phyloP scores from a whole-genome alignment of 768 basidiomycete genomes.

The Asterophora lycoperdoides region DNA sequence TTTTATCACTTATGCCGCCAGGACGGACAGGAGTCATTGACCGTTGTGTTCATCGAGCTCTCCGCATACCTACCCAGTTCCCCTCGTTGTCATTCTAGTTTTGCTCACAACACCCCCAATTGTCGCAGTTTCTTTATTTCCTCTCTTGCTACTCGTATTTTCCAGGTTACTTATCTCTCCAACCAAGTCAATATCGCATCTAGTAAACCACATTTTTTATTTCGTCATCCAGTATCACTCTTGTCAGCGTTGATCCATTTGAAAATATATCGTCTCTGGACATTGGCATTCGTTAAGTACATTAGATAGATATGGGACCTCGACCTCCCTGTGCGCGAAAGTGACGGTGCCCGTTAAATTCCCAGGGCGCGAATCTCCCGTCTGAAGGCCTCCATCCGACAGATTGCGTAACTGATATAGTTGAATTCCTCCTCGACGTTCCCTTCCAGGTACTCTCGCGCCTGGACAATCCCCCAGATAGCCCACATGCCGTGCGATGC shows the following conservation, averaged over 20 bases:
- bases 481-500: constrained; percentile 92
- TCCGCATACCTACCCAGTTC: constrained; percentile 16
- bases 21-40: constrained; percentile 36
- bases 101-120: constrained; percentile 15
- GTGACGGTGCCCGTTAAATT: constrained; percentile 18
- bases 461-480: constrained; percentile 92
- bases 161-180: constrained; percentile 39
- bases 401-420: constrained; percentile 77
- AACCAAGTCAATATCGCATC: constrained; percentile 34
- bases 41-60: constrained; percentile 16
- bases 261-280: background rate
- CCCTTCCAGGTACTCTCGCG: constrained; percentile 65
- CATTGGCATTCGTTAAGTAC: background rate
- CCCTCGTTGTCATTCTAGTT: constrained; percentile 11
- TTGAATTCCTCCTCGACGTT: constrained; percentile 75
- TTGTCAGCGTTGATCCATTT: constrained; percentile 15
- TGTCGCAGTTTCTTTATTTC: constrained; percentile 25
- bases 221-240: constrained; percentile 31
- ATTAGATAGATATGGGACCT: background rate
- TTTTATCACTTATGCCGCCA: constrained; percentile 32
- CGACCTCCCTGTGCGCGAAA: background rate
- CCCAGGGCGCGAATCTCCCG: constrained; percentile 49
- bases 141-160: constrained; percentile 30
- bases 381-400: constrained; percentile 63
- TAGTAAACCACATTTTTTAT: constrained; percentile 44